phyloP scores from a whole-genome alignment of 805 yeast genomes.

The Metschnikowia lunata region DNA sequence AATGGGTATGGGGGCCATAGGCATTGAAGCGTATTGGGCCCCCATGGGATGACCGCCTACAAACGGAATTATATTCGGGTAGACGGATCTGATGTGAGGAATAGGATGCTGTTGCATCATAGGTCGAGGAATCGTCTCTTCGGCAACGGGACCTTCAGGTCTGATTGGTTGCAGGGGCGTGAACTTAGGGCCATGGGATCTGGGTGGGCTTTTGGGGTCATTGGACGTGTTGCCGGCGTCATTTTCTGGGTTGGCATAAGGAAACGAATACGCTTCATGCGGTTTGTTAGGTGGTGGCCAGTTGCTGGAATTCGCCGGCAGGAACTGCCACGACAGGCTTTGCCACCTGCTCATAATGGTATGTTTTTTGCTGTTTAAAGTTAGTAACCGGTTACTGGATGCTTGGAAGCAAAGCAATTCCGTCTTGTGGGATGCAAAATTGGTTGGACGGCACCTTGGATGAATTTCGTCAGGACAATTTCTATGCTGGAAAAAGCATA shows the following conservation, averaged over 20 bases:
- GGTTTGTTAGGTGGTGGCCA: slow-evolving; percentile 1
- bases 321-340: slow-evolving; percentile 11
- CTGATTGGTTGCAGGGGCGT: not conserved
- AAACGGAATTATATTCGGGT: not conserved
- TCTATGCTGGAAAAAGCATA: too few species aligned
- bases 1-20: slow-evolving; percentile 9
- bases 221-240: not conserved
- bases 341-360: slow-evolving; percentile 18
- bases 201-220: not conserved
- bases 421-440: not conserved
- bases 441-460: too few species aligned
- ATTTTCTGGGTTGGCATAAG: not conserved
- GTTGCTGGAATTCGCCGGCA: slow-evolving; percentile 2
- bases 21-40: slow-evolving; percentile 8
- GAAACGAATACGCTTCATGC: slow-evolving; percentile 4
- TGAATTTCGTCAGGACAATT: too few species aligned
- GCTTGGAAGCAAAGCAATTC: not conserved
- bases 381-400: not conserved
- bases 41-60: not conserved
- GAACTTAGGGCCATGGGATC: not conserved
- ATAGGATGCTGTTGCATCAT: slow-evolving; percentile 5
- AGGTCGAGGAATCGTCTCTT: slow-evolving; percentile 3
- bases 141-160: slow-evolving; percentile 3
- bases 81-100: slow-evolving; percentile 2
- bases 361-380: not conserved